Percentiles rank a stretch among this genome's conserved stretches.
phyloP scores from a whole-genome alignment of 2,329 filamentous ascomycete species.

The Colletotrichum kahawae region DNA sequence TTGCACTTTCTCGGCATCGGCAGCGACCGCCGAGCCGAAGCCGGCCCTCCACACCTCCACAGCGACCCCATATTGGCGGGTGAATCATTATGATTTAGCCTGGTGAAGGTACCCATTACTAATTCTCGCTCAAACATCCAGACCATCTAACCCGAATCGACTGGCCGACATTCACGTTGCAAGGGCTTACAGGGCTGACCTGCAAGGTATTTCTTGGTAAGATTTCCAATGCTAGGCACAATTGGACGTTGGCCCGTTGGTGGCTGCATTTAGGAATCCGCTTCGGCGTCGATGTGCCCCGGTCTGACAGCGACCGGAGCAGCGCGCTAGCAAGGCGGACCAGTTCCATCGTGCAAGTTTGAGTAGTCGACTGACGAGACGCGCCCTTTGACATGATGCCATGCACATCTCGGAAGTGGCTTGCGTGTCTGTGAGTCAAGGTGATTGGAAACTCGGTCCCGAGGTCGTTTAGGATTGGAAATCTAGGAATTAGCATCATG shows the following conservation, averaged over 20 bases:
- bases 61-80: neutral
- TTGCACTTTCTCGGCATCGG: slow-evolving; percentile 3
- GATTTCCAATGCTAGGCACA: neutral
- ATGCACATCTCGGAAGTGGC: neutral
- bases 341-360: neutral
- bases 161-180: neutral
- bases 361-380: neutral
- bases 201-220: neutral
- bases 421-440: neutral
- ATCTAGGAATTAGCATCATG: neutral
- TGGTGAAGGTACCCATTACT: neutral
- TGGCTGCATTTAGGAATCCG: neutral
- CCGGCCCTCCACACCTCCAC: neutral
- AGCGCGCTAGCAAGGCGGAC: neutral
- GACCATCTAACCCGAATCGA: neutral
- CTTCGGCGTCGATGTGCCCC: neutral
- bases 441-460: neutral
- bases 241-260: neutral
- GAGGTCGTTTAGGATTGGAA: neutral
- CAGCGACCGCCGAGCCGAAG: neutral
- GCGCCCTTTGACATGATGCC: slow-evolving; percentile 20
- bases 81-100: neutral
- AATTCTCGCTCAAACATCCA: neutral
- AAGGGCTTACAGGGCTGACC: neutral
- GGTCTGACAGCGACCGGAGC: neutral